Evolutionary conservation across 148 eudicot genomes (phyloP), one percentile per base, ranked within the genome.

Genomic region (Amaranthus hypochondriacus): DNA sequence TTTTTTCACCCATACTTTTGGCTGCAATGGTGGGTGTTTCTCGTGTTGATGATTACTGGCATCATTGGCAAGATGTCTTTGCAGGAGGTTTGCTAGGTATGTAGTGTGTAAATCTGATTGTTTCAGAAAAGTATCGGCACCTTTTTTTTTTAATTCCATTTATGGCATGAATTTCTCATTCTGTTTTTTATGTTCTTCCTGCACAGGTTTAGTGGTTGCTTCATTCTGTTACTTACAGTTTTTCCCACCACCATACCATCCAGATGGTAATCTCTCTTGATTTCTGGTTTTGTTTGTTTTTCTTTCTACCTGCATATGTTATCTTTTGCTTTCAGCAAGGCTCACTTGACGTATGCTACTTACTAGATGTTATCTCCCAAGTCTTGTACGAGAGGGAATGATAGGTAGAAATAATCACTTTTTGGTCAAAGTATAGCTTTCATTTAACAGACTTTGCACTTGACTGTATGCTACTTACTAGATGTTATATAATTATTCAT

Each of bases 11-110:
- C 7, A 64, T 94, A 28, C 90, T 94, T 42, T 62, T 72, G 21
- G 97, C 97, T 77, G 79, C 90, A 60, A 85, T 94, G 48, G 97
- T 94, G 18, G 96, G 71, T n/a, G 87, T 94, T 80, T 89, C 98
- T 39, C 91, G 98, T 61, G 96, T 94, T 43, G 96, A 91, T 86
- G 98, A 94, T 84, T 94, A 91, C 59, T 94, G 97, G 98, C 98
- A 94, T 68, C 97, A 94, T 66, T 94, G 97, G 98, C 93, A 91
- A 83, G 98, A 94, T 81, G 97, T 94, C 13, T 94, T 94, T 75
- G 87, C 93, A 42, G 92, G 90, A 56, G 93, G 93, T 73, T 81
- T 95, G 43, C 42, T 95, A 82, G 98, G 98, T 95, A 52, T 43
- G 87, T 83, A 44, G 8, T 75, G 60, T 18, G 51, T 3, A 59